Percentiles rank a stretch among this genome's conserved stretches.
phyloP scores from a whole-genome alignment of 306 rosid genomes.

The Aeschynomene evenia region DNA sequence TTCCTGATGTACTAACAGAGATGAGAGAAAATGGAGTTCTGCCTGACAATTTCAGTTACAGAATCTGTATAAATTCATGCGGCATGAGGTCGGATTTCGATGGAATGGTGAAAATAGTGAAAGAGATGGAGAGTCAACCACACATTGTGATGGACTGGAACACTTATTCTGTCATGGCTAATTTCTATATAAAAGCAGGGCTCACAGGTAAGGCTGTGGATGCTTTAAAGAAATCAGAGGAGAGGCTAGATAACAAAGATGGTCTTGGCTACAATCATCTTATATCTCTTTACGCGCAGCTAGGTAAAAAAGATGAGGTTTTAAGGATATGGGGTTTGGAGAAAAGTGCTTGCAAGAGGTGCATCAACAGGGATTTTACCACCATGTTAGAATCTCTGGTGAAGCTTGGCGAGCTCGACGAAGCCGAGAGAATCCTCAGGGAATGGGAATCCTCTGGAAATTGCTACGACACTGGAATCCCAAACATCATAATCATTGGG shows the following conservation, averaged over 20 bases:
- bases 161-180: slow-evolving; percentile 71
- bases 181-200: slow-evolving; percentile 56
- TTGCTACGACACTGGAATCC: slow-evolving; percentile 66
- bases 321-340: slow-evolving; percentile 64
- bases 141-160: slow-evolving; percentile 81
- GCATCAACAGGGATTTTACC: slow-evolving; percentile 69
- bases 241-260: slow-evolving; percentile 60
- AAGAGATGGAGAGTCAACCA: slow-evolving; percentile 70
- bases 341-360: slow-evolving; percentile 66
- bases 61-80: slow-evolving; percentile 76
- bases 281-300: slow-evolving; percentile 59
- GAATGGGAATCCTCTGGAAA: slow-evolving; percentile 86
- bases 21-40: slow-evolving; percentile 63
- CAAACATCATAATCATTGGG: slow-evolving; percentile 50
- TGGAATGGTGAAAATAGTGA: slow-evolving; percentile 56
- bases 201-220: slow-evolving; percentile 44
- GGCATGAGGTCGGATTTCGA: slow-evolving; percentile 61
- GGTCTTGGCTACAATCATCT: slow-evolving; percentile 67
- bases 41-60: slow-evolving; percentile 80
- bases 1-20: slow-evolving; percentile 58
- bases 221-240: slow-evolving; percentile 67
- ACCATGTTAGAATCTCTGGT: slow-evolving; percentile 61
- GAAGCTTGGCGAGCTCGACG: slow-evolving; percentile 64
- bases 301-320: slow-evolving; percentile 64
- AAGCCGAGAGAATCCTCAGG: slow-evolving; percentile 61